Conservation (phyloP, 441 rosid genomes). For the Populus trichocarpa region DNA sequence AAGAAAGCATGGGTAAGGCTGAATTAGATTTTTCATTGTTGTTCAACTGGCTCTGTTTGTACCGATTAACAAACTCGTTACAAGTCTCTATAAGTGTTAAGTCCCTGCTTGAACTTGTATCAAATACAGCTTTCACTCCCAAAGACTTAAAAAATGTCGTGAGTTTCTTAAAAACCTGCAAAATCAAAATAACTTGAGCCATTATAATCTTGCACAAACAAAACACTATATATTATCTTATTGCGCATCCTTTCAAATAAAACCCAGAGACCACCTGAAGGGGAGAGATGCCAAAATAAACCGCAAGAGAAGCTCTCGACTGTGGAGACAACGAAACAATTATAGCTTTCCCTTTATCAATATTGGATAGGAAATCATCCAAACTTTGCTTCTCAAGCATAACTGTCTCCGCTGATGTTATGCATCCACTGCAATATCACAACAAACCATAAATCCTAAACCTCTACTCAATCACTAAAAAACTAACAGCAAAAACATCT, state of each 20-base stretch:
- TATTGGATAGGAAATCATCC: conserved; percentile 74
- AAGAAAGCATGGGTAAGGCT: conserved; percentile 76
- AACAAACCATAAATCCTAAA: conserved; percentile 7
- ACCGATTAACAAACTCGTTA: conserved; percentile 73
- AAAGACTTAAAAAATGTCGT: conserved; percentile 78
- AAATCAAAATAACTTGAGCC: neutral
- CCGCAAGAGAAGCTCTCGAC: conserved; percentile 87
- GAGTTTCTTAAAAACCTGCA: conserved; percentile 73
- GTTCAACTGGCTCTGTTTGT: conserved; percentile 42
- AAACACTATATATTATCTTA: neutral
- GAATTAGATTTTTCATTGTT: conserved; percentile 31
- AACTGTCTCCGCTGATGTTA: conserved; percentile 91
- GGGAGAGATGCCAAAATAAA: conserved; percentile 63
- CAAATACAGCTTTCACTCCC: conserved; percentile 85
- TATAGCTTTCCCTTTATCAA: conserved; percentile 55
- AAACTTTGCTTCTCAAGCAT: conserved; percentile 98
- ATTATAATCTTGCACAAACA: neutral
- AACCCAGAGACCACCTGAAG: conserved; percentile 41
- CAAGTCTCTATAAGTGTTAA: conserved; percentile 75
- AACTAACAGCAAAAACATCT: neutral
- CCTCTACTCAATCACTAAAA: neutral
- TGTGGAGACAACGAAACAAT: conserved; percentile 81
- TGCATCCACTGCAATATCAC: conserved; percentile 68
- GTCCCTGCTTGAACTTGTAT: conserved; percentile 81
- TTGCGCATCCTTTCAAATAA: neutral